Evolutionary conservation across 2,329 filamentous ascomycete genomes (phyloP), one percentile per base, ranked within the genome.

Genomic region (Cadophora malorum): DNA sequence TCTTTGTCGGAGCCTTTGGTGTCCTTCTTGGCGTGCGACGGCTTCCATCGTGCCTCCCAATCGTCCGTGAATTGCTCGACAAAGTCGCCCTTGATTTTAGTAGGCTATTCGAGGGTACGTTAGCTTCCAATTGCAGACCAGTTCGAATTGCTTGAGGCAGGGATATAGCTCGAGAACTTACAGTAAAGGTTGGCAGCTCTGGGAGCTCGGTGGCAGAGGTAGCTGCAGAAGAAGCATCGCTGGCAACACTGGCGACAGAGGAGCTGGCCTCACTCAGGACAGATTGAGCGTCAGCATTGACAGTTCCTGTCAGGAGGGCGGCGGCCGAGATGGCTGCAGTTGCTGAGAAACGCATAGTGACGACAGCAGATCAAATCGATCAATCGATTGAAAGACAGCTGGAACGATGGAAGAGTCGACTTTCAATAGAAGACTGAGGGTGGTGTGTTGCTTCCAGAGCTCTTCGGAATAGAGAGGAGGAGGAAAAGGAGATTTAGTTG

Each of bases 21-120:
- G 73, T 95, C 91, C 89, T 99, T 99, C 89, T 98, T 98, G 74
- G 96, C 96, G 80, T 96, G 91, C 60, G 95, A 98, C 67, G 91
- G 88, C 83, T 95, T 94, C 96, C 96, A 99, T 83, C 94, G 88
- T 73, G 87, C 84, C 75, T 97, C 91, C 95, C 95, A 98, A 83
- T 93, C 94, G 75, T 96, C 92, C 82, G 93, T 97, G 85, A 99
- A 99, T 83, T 99, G 96, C 85, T 99, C 96, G 73, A 98, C 84
- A 88, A 99, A 99, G 69, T 94, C 93, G 74, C 91, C 96, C 84
- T 97, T 96, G 78, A 98, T 80, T 71, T 84, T 87, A 73, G 94
- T 93, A 69, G 96, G 94, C 95, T 99, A 78, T 19, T 25, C 58
- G 45, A 60, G 41, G 31, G 10, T 7, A 28, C 35, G 53, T 76